Evolutionary conservation across 2,329 filamentous ascomycete genomes (phyloP), one percentile per base, ranked within the genome.

Genomic region (Sarocladiaceae sp.): DNA sequence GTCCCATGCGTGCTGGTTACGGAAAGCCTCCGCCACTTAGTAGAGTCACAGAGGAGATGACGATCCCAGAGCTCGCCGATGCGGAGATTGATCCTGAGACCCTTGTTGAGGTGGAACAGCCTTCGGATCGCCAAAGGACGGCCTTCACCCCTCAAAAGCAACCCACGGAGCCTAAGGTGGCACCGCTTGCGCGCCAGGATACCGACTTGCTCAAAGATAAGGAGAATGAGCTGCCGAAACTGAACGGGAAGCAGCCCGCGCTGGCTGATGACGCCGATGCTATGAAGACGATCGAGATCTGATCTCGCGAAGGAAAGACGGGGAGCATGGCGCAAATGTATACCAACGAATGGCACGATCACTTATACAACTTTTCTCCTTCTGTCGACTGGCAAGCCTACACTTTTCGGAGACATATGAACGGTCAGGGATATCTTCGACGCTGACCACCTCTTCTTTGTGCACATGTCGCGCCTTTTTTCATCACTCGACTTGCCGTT

Each of bases 11-110:
- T 54, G 80, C 86, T 2, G 78, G 80, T 12, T 83, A 79, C 55
- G 80, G 82, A 58, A 85, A 90, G 61, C 78, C 84, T 13, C 89
- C 85, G 59, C 87, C 88, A 15, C 72, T 93, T 53, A 86, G 87
- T 48, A 78, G 86, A 56, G 88, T 93, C 13, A 81, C 86, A 1
- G 89, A 93, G 68, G 89, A 93, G 66, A 62, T 68, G 10, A 60
- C 67, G 23, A 66, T 72, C 42, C 70, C 71, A 3, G 70, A 73
- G 47, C 71, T 65, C 59, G 69, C 56, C 53, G 63, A 59, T 29
- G 64, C 66, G 39, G 56, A 64, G 6, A 68, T 73, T 47, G 71
- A 75, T 55, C 70, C 74, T 17, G 67, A 70, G 51, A 79, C 77
- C 56, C 71, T 83, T 15, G 77, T 83, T 35, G 78, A 82, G 61